Evolutionary conservation across 345 rosid species (phyloP).

Genomic region (Hypericum androsaemum): DNA sequence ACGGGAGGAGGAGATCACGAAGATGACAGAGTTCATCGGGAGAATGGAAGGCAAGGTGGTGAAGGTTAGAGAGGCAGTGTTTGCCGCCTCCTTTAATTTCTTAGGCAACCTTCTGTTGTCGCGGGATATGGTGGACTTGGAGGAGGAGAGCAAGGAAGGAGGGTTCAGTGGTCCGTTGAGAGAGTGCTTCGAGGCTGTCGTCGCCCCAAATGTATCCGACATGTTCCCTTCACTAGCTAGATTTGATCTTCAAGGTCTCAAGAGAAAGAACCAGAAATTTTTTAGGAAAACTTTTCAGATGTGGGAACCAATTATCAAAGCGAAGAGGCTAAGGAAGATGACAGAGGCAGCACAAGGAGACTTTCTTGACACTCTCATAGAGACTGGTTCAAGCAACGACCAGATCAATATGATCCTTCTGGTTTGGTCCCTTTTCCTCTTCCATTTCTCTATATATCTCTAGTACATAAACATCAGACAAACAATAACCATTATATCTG

Average conservation of each 20-base stretch:
- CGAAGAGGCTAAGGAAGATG: conserved; percentile 3
- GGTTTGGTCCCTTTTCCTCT: conserved; percentile 14
- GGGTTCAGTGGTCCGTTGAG: conserved; percentile 16
- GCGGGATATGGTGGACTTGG: conserved; percentile 16
- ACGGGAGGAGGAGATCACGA: conserved; percentile 19
- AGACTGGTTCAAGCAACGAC: conserved; percentile 21
- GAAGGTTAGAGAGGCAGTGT: conserved; percentile 18
- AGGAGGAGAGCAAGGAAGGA: conserved; percentile 14
- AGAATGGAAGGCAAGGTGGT: conserved; percentile 23
- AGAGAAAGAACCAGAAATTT: conserved; percentile 18
- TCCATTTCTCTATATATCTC: neutral
- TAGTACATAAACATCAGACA: too few species aligned
- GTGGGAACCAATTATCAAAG: conserved; percentile 15
- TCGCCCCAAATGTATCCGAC: conserved; percentile 33
- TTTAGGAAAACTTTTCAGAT: conserved; percentile 8
- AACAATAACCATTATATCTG: neutral
- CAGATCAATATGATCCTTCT: conserved; percentile 20
- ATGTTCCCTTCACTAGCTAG: conserved; percentile 20
- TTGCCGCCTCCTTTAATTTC: conserved; percentile 24
- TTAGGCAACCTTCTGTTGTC: conserved; percentile 26
- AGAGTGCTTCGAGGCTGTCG: conserved; percentile 16
- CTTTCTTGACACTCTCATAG: conserved; percentile 24
- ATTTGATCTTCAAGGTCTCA: conserved; percentile 23
- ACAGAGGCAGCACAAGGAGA: conserved; percentile 2
- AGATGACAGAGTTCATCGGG: conserved; percentile 20